Evolutionary conservation across 352 stramenopile genomes (phyloP).

Genomic region (Aphanomyces euteiches): DNA sequence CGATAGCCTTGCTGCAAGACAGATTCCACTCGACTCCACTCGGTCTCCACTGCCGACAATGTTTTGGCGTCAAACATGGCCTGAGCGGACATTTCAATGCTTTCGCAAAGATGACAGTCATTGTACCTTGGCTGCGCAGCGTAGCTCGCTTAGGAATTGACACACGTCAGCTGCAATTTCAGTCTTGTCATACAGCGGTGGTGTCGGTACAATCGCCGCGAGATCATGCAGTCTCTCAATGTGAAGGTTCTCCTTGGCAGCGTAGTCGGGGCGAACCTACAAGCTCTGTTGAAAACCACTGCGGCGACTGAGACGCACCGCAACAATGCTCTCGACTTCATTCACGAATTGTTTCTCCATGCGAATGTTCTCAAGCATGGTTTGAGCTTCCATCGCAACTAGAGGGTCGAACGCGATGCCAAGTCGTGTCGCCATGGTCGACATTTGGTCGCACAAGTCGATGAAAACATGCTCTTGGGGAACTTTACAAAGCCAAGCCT

Average conservation of each 20-base stretch:
- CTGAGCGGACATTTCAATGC: neutral
- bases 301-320: neutral
- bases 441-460: conserved; percentile 4
- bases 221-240: neutral
- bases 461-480: conserved; percentile 11
- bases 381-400: neutral
- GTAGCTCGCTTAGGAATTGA: neutral
- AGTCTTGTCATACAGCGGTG: conserved; percentile 12
- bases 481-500: conserved; percentile 15
- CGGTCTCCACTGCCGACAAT: neutral
- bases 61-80: conserved; percentile 8
- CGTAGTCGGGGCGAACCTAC: neutral
- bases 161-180: conserved; percentile 16
- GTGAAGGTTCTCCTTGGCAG: neutral
- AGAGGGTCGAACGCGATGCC: neutral
- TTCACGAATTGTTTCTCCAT: conserved; percentile 1
- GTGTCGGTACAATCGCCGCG: neutral
- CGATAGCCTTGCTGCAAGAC: neutral
- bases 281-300: neutral
- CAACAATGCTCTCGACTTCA: conserved; percentile 4
- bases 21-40: neutral
- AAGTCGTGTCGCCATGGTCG: neutral
- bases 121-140: conserved; percentile 1
- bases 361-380: neutral
- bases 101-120: neutral